Evolutionary conservation across 129 eudicot genomes (phyloP).

Genomic region (sunflower (Helianthus annuus)): DNA sequence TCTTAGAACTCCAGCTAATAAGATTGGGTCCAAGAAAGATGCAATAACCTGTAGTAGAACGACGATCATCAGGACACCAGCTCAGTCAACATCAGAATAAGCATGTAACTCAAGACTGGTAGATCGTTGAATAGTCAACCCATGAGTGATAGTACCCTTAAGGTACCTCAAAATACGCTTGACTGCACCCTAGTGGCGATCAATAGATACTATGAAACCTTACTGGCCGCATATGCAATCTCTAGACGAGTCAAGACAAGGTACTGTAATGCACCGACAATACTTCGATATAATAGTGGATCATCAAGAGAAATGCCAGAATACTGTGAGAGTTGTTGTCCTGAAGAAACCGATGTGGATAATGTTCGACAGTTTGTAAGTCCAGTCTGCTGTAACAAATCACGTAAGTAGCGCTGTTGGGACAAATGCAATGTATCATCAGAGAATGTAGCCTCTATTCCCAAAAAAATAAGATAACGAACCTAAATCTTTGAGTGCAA

Average conservation of each 20-base stretch:
- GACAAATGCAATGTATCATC: too few relatives aligned
- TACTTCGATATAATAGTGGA: not conserved
- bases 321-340: not conserved
- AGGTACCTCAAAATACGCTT: not conserved
- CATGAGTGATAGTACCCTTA: not conserved
- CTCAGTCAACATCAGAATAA: not conserved
- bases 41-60: not conserved
- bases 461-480: too few relatives aligned
- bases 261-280: not conserved
- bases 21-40: not conserved
- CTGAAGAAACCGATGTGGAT: not conserved
- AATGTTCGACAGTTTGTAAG: not conserved
- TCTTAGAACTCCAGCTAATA: not conserved
- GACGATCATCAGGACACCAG: not conserved
- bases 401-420: too few relatives aligned
- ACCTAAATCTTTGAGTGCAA: too few relatives aligned
- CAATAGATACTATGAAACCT: not conserved
- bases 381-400: too few relatives aligned
- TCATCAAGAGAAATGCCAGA: not conserved
- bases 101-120: not conserved
- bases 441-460: too few relatives aligned
- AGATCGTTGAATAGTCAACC: not conserved
- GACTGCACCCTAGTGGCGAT: not conserved
- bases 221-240: conserved; percentile 1
- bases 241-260: not conserved